Base-by-base conservation (phyloP, 2,329 filamentous ascomycete species). In the Laburnicola sp. region DNA sequence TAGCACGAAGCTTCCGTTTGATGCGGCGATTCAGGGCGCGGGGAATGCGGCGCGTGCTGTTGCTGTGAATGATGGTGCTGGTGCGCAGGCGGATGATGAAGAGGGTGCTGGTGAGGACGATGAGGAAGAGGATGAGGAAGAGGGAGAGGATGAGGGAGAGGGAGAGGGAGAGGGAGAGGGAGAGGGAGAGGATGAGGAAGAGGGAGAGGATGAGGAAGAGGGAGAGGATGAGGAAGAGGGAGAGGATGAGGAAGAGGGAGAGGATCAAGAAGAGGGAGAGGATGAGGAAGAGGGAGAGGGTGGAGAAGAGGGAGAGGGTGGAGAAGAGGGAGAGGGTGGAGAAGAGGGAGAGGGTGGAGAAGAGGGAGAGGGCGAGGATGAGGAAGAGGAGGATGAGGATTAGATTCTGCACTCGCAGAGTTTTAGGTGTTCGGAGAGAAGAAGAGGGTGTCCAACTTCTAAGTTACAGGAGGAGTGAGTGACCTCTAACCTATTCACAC, bases 1-100 rank as follows among this genome's bases (percentile, higher is more conserved):
- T 2, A 80, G 75, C 40, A 65, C 65, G 4, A 62, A 60, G 4
- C 49, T 69, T 30, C 46, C 58, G 1, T 71, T 71, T 11, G 60
- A 67, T 58, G 68, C 61, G 7, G 53, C 60, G 1, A 64, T 70
- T 25, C 59, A 59, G 11, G 64, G 62, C 27, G 56, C 53, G n/a
- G 61, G 58, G 0, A 49, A 50, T 26, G 48, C 27, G 25, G 26
- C n/a, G 28, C 27, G 10, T 21, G 28, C n/a, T 40, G 27, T n/a
- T 9, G 35, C 21, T 21, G 44, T 11, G 23, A 35, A 25, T 30
- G 25, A 45, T 6, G 42, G 6, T 4, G 42, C 28, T 1, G 23
- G 5, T 30, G 8, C 35, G 6, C 8, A 9, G 8, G 42, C 30
- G 9, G 39, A 42, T 5, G 39, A 16, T 16, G 7, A 36, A 16